Conservation (phyloP, 2,329 filamentous ascomycete species). For the Escovopsis sp. region DNA sequence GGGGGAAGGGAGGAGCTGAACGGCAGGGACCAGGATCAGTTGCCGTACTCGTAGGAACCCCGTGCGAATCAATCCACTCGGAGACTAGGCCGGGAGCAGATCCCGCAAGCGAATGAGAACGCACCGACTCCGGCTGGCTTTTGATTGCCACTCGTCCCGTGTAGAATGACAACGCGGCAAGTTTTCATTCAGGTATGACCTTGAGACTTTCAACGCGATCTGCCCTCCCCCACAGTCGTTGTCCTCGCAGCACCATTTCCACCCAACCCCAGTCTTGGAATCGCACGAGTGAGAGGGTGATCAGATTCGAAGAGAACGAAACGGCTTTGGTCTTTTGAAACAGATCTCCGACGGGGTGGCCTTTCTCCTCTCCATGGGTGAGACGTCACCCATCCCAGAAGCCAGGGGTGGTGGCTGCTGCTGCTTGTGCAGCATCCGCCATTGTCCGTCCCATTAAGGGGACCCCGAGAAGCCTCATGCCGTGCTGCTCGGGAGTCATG, state of each 20-base stretch:
- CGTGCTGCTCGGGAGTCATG: constrained; percentile 3
- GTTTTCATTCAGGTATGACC: constrained; percentile 1
- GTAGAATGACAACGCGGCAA: constrained; percentile 1
- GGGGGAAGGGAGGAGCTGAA: neutral
- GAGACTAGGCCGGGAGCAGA: constrained; percentile 4
- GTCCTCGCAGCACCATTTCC: no score
- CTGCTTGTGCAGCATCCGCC: no score
- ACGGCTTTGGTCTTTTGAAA: no score
- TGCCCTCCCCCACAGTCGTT: neutral
- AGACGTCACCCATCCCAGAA: no score
- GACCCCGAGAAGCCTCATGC: neutral
- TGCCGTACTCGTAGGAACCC: no score
- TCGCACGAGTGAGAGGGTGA: no score
- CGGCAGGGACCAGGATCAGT: neutral
- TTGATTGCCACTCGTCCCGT: constrained; percentile 11
- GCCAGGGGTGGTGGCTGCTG: no score
- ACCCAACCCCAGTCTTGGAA: no score
- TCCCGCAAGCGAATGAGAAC: constrained; percentile 7
- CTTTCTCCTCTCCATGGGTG: no score
- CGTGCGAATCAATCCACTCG: neutral
- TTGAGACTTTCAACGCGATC: neutral
- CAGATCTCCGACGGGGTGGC: no score
- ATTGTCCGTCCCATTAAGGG: neutral
- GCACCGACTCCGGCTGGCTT: constrained; percentile 8
- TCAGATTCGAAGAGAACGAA: no score